Percentiles rank a stretch among this genome's conserved stretches.
phyloP scores from a whole-genome alignment of 768 basidiomycete genomes.

The Amylocystis lapponica region DNA sequence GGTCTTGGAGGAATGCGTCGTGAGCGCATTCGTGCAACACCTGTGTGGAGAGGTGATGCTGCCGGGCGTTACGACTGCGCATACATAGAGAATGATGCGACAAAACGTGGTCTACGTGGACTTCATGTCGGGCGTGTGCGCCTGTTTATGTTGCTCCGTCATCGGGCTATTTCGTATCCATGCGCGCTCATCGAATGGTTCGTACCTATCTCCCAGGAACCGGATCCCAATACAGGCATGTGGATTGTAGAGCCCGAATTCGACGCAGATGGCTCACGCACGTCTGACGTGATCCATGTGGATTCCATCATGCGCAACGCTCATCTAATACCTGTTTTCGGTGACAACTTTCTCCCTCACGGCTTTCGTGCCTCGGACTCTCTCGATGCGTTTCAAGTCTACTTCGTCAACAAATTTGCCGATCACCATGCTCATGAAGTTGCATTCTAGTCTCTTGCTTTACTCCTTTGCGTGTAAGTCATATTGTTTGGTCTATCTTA shows the following conservation, averaged over 20 bases:
- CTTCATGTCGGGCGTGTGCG: constrained; percentile 12
- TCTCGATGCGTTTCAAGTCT: constrained; percentile 5
- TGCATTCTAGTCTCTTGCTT: too few relatives aligned
- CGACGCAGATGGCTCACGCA: constrained; percentile 5
- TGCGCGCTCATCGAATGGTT: constrained; percentile 9
- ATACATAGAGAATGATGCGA: constrained; percentile 12
- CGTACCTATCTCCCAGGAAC: constrained; percentile 5
- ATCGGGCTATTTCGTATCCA: constrained; percentile 17
- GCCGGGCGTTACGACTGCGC: constrained; percentile 17
- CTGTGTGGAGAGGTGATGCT: constrained; percentile 15
- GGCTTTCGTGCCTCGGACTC: constrained; percentile 6
- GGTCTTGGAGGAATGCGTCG: constrained; percentile 21
- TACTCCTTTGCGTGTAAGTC: too few relatives aligned
- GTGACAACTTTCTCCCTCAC: neutral
- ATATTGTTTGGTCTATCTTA: too few relatives aligned
- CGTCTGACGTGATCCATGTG: constrained; percentile 2
- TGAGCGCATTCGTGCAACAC: constrained; percentile 18
- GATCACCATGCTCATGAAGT: constrained; percentile 13
- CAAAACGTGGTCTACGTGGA: constrained; percentile 13
- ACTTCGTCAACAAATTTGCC: constrained; percentile 10
- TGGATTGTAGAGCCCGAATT: constrained; percentile 22
- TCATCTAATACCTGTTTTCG: constrained; percentile 20
- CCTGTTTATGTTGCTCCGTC: constrained; percentile 23
- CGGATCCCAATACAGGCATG: constrained; percentile 23
- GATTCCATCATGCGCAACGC: constrained; percentile 23